Percentiles rank a stretch among this genome's conserved stretches.
Conservation (phyloP, 495 filamentous ascomycete genomes). For the Glonium stellatum region DNA sequence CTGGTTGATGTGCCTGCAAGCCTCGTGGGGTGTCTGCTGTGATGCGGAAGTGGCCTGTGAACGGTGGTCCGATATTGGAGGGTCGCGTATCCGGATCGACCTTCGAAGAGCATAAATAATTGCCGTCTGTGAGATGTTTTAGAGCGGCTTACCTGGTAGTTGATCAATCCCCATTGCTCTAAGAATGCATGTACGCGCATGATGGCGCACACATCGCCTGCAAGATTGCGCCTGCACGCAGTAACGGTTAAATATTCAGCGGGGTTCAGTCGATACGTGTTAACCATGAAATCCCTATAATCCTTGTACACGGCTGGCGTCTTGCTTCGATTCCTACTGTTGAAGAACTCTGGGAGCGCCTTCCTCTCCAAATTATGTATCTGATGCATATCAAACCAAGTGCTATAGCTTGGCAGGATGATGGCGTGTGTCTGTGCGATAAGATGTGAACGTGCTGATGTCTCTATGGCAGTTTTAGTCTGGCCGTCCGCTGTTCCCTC, state of each 20-base stretch:
- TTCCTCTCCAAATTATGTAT: slow-evolving; percentile 86
- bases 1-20: slow-evolving; percentile 88
- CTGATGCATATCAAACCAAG: slow-evolving; percentile 96
- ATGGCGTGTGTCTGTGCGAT: slow-evolving; percentile 89
- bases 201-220: slow-evolving; percentile 96
- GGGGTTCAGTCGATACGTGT: slow-evolving; percentile 92
- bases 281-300: slow-evolving; percentile 99
- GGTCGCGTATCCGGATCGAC: slow-evolving; percentile 92
- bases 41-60: slow-evolving; percentile 93
- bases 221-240: slow-evolving; percentile 90
- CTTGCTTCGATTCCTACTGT: slow-evolving; percentile 94
- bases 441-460: slow-evolving; percentile 80
- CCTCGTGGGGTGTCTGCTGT: slow-evolving; percentile 92
- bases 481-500: slow-evolving; percentile 25
- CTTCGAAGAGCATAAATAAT: slow-evolving; percentile 42
- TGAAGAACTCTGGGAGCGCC: slow-evolving; percentile 94
- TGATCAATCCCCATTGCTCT: slow-evolving; percentile 99
- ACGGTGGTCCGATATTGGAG: slow-evolving; percentile 91
- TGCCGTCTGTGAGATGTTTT: background rate
- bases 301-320: slow-evolving; percentile 97
- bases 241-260: slow-evolving; percentile 95
- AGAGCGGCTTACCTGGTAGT: slow-evolving; percentile 73
- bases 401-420: slow-evolving; percentile 90
- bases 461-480: slow-evolving; percentile 70
- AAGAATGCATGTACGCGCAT: slow-evolving; percentile 97